Evolutionary conservation across 2,329 filamentous ascomycete species (phyloP).

Genomic region (Nigrospora sphaerica): DNA sequence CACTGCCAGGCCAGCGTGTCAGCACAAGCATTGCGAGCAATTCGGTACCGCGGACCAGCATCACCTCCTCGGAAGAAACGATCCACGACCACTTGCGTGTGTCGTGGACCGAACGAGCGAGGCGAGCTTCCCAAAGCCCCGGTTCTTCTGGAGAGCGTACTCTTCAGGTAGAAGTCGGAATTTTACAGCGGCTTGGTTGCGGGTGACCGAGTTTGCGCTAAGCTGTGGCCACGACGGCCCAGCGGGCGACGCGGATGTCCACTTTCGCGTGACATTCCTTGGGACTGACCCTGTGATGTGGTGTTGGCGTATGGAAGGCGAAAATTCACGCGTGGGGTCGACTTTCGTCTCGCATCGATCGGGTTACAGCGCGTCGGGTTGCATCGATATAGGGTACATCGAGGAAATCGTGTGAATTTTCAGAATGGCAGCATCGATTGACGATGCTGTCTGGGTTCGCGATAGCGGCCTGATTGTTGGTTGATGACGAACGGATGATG

Average conservation of each 20-base stretch:
- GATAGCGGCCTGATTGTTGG: too few relatives aligned
- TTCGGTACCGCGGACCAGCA: conserved; percentile 2
- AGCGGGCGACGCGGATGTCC: conserved; percentile 4
- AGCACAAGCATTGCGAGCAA: not conserved
- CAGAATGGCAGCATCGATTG: too few relatives aligned
- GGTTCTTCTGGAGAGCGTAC: conserved; percentile 5
- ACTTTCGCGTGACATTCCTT: conserved; percentile 7
- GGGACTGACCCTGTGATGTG: conserved; percentile 3
- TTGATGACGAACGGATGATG: too few relatives aligned
- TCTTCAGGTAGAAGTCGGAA: conserved; percentile 6
- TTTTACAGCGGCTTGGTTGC: conserved; percentile 4
- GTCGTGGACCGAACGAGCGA: not conserved
- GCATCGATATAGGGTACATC: too few relatives aligned
- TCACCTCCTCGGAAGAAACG: not conserved
- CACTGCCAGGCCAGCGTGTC: not conserved
- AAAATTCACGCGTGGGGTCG: too few relatives aligned
- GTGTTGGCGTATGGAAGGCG: not conserved
- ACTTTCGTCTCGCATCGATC: too few relatives aligned
- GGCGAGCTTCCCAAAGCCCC: conserved; percentile 2
- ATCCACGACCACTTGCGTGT: conserved; percentile 3
- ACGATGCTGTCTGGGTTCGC: too few relatives aligned
- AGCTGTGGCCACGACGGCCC: not conserved
- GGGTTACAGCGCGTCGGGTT: too few relatives aligned
- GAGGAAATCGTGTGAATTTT: too few relatives aligned
- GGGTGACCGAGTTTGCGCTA: not conserved